These are phyloP conservation scores for Candida easanensis DNA, from an alignment of 805 yeast species.

Conservation along the genomic window DNA sequence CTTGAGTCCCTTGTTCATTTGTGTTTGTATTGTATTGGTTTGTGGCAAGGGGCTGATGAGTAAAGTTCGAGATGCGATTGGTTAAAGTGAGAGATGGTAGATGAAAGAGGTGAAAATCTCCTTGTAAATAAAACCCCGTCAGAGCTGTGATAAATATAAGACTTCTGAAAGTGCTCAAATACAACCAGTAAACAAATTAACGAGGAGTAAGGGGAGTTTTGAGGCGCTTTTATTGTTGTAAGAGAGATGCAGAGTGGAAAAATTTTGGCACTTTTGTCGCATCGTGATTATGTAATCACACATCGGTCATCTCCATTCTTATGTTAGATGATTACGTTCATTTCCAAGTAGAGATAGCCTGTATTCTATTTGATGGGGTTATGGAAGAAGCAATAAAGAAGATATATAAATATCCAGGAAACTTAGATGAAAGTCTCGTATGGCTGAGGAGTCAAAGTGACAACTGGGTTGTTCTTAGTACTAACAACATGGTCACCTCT, in stretches of 20 bases:
- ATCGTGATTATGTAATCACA: not conserved
- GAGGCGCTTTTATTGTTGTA: constrained; percentile 2
- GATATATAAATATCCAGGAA: too few relatives aligned
- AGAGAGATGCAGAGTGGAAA: constrained; percentile 4
- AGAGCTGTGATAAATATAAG: too few relatives aligned
- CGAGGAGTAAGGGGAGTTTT: not conserved
- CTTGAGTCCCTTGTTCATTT: constrained; percentile 6
- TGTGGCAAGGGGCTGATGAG: constrained; percentile 21
- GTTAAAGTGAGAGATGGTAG: not conserved
- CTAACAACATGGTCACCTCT: constrained; percentile 83
- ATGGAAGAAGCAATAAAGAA: too few relatives aligned
- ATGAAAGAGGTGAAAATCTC: not conserved
- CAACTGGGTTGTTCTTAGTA: constrained; percentile 77
- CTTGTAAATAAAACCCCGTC: too few relatives aligned
- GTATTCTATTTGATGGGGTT: too few relatives aligned
- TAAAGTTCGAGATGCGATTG: constrained; percentile 11
- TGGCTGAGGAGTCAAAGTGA: constrained; percentile 95
- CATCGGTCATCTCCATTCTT: too few relatives aligned
- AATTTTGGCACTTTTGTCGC: constrained; percentile 1
- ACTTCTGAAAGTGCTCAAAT: too few relatives aligned
- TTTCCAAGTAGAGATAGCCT: too few relatives aligned
- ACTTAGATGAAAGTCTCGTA: constrained; percentile 94
- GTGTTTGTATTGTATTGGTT: constrained; percentile 9
- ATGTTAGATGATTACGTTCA: too few relatives aligned
- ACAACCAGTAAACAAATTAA: not conserved